Percentiles rank a stretch among this genome's conserved stretches.
Evolutionary conservation across 1,284 basidiomycete species (phyloP).

Genomic region (Trichosporon sp.): DNA sequence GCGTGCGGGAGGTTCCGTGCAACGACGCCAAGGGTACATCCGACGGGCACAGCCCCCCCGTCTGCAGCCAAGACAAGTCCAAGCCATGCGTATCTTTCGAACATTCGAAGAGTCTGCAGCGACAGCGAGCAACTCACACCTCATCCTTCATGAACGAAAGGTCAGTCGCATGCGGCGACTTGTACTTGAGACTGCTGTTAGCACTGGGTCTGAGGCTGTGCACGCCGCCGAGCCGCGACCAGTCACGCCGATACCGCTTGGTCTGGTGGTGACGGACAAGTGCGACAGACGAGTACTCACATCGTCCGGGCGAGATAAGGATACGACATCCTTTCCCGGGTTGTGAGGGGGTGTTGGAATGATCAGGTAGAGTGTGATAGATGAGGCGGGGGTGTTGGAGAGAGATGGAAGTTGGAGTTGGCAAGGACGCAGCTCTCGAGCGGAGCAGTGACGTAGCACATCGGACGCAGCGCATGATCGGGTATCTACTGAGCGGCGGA

Average conservation of each 20-base stretch:
- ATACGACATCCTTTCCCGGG: slow-evolving; percentile 31
- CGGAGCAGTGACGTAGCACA: slow-evolving; percentile 2
- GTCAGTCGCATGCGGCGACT: slow-evolving; percentile 47
- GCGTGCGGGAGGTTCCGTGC: background rate
- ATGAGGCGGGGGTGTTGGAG: background rate
- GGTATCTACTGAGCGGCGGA: background rate
- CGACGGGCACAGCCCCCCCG: background rate
- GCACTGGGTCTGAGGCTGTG: background rate
- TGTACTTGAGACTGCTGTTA: slow-evolving; percentile 43
- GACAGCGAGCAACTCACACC: slow-evolving; percentile 32
- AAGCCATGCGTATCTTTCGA: background rate
- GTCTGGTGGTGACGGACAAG: background rate
- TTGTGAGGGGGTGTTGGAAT: background rate
- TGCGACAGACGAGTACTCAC: slow-evolving; percentile 25
- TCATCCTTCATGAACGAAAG: slow-evolving; percentile 48
- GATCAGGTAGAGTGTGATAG: no score
- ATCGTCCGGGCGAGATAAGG: slow-evolving; percentile 44
- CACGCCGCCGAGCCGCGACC: background rate
- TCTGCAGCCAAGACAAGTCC: background rate
- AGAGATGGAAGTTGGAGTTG: background rate
- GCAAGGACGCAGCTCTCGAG: background rate
- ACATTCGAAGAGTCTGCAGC: background rate
- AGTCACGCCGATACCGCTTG: no score
- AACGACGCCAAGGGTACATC: background rate
- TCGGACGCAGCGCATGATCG: background rate